Conservation (phyloP, 2,329 filamentous ascomycete genomes). For the Calonectria pseudoturangicola region DNA sequence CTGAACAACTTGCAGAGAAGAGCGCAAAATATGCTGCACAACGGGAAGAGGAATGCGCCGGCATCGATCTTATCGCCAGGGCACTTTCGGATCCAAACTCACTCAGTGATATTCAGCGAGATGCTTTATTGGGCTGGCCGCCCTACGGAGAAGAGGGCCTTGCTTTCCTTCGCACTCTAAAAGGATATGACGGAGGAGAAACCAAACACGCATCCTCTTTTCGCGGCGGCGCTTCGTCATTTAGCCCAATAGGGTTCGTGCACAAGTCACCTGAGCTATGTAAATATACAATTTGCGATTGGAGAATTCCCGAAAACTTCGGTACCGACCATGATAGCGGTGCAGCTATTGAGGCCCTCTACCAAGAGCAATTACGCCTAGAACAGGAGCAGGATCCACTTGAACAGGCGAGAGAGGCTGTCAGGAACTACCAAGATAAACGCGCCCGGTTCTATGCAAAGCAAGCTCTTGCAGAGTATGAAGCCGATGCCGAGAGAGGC, state of each 20-base stretch:
- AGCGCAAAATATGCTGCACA: too few relatives aligned
- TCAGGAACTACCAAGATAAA: neutral
- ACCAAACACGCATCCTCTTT: neutral
- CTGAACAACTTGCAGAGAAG: too few relatives aligned
- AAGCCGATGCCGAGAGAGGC: neutral
- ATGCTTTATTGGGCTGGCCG: neutral
- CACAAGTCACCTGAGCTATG: neutral
- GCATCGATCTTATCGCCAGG: too few relatives aligned
- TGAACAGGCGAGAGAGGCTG: neutral
- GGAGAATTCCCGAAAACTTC: neutral
- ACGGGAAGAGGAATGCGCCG: too few relatives aligned
- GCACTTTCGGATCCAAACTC: neutral
- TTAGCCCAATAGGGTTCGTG: neutral
- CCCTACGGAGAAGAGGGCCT: neutral
- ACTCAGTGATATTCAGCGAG: neutral
- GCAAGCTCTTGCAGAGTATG: neutral
- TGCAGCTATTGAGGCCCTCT: neutral
- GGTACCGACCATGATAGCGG: neutral
- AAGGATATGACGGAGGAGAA: neutral
- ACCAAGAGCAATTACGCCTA: neutral
- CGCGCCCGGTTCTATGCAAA: neutral
- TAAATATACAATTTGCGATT: slow-evolving; percentile 3
- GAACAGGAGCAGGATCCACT: slow-evolving; percentile 1
- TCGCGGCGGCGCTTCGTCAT: neutral
- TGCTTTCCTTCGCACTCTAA: neutral